Evolutionary conservation across 371 early-diverging fungal genomes (phyloP), one percentile per base, ranked within the genome.

Genomic region (Nematocida minor): DNA sequence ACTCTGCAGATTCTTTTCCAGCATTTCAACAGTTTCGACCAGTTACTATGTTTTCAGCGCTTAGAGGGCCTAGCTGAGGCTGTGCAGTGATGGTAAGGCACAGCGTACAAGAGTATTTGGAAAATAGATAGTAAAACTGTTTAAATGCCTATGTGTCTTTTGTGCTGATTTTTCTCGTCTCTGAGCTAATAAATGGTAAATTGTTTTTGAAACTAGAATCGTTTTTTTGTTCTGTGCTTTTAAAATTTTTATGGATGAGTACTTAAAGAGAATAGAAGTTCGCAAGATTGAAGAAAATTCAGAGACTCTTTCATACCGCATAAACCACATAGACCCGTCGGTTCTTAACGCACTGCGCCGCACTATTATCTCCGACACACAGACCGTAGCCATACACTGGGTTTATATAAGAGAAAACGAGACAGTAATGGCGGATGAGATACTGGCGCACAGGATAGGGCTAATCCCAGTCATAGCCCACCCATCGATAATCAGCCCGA

Each of bases 361-460:
- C 20, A 66, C 67, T 9, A 51, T 74, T 66, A 36, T 74, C 4
- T 63, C 66, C 9, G 69, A 69, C 63, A 66, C 82, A 4, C 82
- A 83, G 4, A 79, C 83, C 18, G 55, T 84, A 11, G 96, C 97
- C 7, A 94, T 96, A 60, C 96, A 97, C 82, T 89, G 90, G 49
- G 94, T 97, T 14, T 94, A 89, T 83, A 89, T 97, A 63, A 84
- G 89, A 87, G 91, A 94, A 87, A 95, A 97, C 87, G 93, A 91
- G 14, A 89, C 91, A 3, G 88, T 97, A 46, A 89, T 99, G 81
- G 91, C 91, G 67, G 99, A 99, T 83, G 97, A 99, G 85, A 89
- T 96, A 2, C 83, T 97, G 46, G 90, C 95, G n/a, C 94, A 96
- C 80, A 89, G 99, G 70, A 85, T 99, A 40, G 97, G 97, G 34